Base-by-base conservation (phyloP, 768 basidiomycete genomes). In the Lactarius sanguifluus region DNA sequence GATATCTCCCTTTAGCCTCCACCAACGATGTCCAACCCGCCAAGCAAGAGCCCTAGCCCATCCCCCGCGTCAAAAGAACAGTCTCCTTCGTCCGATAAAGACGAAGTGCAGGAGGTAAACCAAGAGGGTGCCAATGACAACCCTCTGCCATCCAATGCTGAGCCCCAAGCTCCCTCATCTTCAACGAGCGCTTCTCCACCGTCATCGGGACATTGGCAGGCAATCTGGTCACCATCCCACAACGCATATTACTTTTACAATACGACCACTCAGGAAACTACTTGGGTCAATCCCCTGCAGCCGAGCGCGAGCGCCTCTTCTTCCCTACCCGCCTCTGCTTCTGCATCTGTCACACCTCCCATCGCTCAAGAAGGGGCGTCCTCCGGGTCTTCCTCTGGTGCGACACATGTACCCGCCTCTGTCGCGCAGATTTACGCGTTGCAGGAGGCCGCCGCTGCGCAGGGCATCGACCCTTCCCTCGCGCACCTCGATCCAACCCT, bases 241-340 rank as follows among this genome's bases (percentile, higher is more conserved):
- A 89, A 84, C 75, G 82, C 90, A 12, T 94, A 94, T 77, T 94
- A 94, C 76, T 94, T 93, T 79, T 90, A 82, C 81, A 94, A 93
- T 76, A 64, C 85, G 12, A 75, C 78, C 66, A 92, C 92, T 0
- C 81, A 87, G 61, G 86, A 93, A 78, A 94, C 92, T 20, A 94
- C 92, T 2, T 94, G 92, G 92, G 78, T 79, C 34, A 94, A 94
- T 72, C 92, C 92, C 12, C 79, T 94, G 47, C 79, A 84, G 54
- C 77, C 64, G 25, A 20, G 23, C 54, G 43, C 58, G 20, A 20
- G 32, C 57, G 45, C 64, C 41, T 34, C 63, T n/a, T 57, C 65
- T 47, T 36, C 64, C 32, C 23, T 69, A 23, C 64, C 73, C 20
- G 57, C 74, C 32, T 65, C 73, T 8, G 58, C 73, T 72, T 65